Conservation (phyloP, 257 asterid species). For the Solanum pinnatisectum region DNA sequence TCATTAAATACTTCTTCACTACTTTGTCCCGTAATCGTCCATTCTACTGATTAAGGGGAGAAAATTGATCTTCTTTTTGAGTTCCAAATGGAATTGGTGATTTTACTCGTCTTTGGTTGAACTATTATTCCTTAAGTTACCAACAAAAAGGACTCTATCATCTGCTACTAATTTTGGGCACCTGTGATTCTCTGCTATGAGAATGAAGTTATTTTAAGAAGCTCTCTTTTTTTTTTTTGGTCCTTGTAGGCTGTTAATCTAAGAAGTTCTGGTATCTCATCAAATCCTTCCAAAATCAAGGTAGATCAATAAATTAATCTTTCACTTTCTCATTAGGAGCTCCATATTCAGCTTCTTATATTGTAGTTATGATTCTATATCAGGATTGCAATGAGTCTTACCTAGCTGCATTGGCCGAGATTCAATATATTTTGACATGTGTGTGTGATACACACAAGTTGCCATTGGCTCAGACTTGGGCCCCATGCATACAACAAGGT, state of each 20-base stretch:
- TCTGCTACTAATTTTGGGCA: neutral
- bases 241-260: constrained; percentile 59
- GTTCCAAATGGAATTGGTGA: neutral
- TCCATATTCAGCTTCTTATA: constrained; percentile 3
- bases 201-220: neutral
- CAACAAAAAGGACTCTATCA: neutral
- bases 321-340: neutral
- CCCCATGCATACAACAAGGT: constrained; percentile 51
- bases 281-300: constrained; percentile 32
- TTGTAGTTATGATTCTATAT: constrained; percentile 1
- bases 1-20: neutral
- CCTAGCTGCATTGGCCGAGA: constrained; percentile 49
- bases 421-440: constrained; percentile 40
- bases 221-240: neutral
- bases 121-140: neutral
- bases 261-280: constrained; percentile 33
- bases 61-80: neutral
- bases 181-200: neutral
- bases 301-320: constrained; percentile 19
- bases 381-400: constrained; percentile 59
- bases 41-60: neutral
- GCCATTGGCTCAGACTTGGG: constrained; percentile 85
- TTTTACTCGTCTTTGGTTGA: neutral
- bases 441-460: constrained; percentile 46
- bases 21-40: neutral